These are phyloP conservation scores for Apiospora hydei DNA, from an alignment of 2,329 filamentous ascomycete species.

Conservation along the genomic window DNA sequence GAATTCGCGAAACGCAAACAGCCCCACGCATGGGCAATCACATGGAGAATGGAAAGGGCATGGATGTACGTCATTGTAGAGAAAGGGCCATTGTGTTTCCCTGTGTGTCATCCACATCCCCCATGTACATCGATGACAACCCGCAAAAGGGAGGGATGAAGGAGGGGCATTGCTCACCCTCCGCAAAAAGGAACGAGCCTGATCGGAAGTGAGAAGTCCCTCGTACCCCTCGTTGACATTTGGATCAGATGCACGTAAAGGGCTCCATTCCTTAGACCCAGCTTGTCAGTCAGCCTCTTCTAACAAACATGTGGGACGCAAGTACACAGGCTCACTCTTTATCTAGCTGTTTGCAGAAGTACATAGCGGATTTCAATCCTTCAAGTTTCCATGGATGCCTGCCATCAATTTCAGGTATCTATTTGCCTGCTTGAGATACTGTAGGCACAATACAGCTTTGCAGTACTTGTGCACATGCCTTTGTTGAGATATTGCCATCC, in stretches of 20 bases:
- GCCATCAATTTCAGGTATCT: background rate
- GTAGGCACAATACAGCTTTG: background rate
- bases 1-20: constrained; percentile 10
- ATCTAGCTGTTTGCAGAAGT: background rate
- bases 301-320: background rate
- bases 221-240: background rate
- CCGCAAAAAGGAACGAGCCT: constrained; percentile 1
- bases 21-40: constrained; percentile 22
- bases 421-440: background rate
- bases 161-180: background rate
- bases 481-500: background rate
- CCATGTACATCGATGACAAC: background rate
- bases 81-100: constrained; percentile 19
- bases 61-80: constrained; percentile 8
- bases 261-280: background rate
- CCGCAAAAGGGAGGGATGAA: constrained; percentile 4
- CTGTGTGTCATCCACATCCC: constrained; percentile 10
- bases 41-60: constrained; percentile 22
- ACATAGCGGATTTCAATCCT: background rate
- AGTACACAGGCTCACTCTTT: background rate
- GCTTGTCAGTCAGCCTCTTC: constrained; percentile 3
- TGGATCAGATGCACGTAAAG: background rate
- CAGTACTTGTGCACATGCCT: background rate
- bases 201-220: background rate
- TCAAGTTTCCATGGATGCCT: background rate